phyloP scores from a whole-genome alignment of 306 rosid genomes.

The Cucurbita argyrosperma region DNA sequence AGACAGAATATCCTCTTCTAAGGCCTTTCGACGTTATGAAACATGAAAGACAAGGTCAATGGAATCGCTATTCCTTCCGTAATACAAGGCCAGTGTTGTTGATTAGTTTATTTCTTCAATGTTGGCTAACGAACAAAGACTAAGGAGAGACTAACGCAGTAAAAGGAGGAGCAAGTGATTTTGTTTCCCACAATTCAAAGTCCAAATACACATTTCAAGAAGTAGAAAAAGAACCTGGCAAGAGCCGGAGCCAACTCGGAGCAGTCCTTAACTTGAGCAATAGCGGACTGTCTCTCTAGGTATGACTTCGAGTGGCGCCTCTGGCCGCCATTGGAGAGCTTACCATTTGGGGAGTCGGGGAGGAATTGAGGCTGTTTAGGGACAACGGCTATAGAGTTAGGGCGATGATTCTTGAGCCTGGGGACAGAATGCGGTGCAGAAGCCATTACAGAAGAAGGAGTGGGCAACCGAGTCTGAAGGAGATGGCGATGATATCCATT shows the following conservation, averaged over 20 bases:
- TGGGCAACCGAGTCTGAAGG: background rate
- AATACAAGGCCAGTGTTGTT: too few species aligned
- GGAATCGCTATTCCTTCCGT: too few species aligned
- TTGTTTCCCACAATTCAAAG: background rate
- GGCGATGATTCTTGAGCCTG: slow-evolving; percentile 9
- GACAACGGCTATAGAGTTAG: slow-evolving; percentile 4
- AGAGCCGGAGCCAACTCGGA: slow-evolving; percentile 44
- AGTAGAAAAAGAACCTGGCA: slow-evolving; percentile 27
- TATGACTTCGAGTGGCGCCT: slow-evolving; percentile 24
- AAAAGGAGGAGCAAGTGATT: background rate
- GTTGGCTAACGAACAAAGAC: background rate
- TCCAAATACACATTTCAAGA: background rate
- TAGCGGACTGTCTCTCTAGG: slow-evolving; percentile 32
- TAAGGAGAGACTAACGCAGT: background rate
- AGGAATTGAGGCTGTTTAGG: background rate
- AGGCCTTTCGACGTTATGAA: too few species aligned
- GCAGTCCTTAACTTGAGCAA: slow-evolving; percentile 35
- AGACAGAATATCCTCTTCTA: too few species aligned
- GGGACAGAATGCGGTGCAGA: background rate
- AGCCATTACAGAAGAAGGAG: background rate
- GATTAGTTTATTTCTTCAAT: too few species aligned
- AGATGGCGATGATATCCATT: background rate
- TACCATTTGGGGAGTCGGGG: background rate
- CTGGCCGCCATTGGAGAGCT: slow-evolving; percentile 4
- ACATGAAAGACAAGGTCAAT: too few species aligned